phyloP scores from a whole-genome alignment of 345 rosid species.

The Eucalyptus erythrocorys region DNA sequence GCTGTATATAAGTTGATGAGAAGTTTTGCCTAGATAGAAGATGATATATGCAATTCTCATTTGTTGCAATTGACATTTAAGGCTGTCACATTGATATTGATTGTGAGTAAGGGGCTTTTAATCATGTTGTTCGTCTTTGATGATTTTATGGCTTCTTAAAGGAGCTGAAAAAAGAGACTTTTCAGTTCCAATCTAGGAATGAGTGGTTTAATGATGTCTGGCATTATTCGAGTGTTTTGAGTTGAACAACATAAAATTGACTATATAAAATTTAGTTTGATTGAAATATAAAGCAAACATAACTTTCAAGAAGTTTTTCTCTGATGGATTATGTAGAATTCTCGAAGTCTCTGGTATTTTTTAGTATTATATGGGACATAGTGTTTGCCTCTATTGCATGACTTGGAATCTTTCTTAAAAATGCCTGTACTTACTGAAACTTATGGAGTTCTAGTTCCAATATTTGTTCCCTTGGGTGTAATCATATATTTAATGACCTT shows the following conservation, averaged over 20 bases:
- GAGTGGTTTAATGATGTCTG: neutral
- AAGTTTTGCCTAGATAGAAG: neutral
- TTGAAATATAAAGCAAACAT: neutral
- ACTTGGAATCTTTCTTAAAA: neutral
- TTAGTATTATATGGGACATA: neutral
- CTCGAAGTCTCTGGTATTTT: neutral
- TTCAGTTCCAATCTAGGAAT: neutral
- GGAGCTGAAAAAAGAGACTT: neutral
- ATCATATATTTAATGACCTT: neutral
- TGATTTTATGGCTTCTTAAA: neutral
- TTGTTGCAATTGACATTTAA: neutral
- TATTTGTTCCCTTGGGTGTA: neutral
- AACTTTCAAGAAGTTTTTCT: neutral
- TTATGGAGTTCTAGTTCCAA: neutral
- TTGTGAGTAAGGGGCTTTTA: neutral
- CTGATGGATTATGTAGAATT: neutral
- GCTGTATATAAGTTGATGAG: neutral
- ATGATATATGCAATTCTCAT: neutral
- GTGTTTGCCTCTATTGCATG: neutral
- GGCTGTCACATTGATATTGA: neutral
- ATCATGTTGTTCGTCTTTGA: neutral
- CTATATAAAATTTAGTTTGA: neutral
- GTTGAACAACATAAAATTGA: neutral
- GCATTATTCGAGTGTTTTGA: neutral
- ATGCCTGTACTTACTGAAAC: neutral